These are phyloP conservation scores for Aureobasidium sp. DNA, from an alignment of 2,329 filamentous ascomycete genomes.

Conservation along the genomic window DNA sequence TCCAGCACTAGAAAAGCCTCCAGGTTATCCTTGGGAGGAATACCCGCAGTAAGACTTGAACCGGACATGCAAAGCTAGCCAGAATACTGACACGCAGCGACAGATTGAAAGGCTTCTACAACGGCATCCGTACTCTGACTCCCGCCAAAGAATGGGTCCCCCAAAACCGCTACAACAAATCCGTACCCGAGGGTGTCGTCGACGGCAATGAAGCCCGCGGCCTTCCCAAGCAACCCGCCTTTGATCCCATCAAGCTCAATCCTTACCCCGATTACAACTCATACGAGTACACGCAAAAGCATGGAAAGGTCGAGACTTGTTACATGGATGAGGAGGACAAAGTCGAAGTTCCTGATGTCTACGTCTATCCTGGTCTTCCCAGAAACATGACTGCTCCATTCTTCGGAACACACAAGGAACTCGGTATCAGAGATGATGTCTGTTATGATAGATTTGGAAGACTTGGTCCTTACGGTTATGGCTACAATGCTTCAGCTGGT, in stretches of 20 bases:
- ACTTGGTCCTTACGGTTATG: conserved; percentile 42
- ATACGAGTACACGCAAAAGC: conserved; percentile 36
- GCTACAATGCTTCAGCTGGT: conserved; percentile 35
- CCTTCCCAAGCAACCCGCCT: conserved; percentile 21
- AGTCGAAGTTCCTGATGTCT: conserved; percentile 51
- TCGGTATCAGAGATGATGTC: conserved; percentile 38
- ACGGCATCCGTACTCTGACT: conserved; percentile 39
- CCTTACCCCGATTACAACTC: conserved; percentile 38
- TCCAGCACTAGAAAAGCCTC: background rate
- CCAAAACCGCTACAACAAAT: conserved; percentile 37
- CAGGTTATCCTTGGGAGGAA: conserved; percentile 5
- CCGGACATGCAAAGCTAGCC: too few relatives aligned
- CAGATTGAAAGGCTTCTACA: conserved; percentile 39
- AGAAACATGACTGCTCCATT: conserved; percentile 40
- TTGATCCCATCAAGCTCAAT: conserved; percentile 34
- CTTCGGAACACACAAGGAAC: conserved; percentile 40
- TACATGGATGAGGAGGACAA: conserved; percentile 53
- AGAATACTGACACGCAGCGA: conserved; percentile 32
- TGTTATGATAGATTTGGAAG: conserved; percentile 45
- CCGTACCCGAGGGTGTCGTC: conserved; percentile 26
- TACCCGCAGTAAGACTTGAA: conserved; percentile 1
- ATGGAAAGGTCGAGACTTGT: conserved; percentile 50
- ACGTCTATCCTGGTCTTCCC: conserved; percentile 51
- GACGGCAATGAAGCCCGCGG: conserved; percentile 13
- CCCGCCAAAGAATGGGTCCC: conserved; percentile 31